Evolutionary conservation across 78 protist genomes (phyloP).

Genomic region (Dictyostelium purpureum): DNA sequence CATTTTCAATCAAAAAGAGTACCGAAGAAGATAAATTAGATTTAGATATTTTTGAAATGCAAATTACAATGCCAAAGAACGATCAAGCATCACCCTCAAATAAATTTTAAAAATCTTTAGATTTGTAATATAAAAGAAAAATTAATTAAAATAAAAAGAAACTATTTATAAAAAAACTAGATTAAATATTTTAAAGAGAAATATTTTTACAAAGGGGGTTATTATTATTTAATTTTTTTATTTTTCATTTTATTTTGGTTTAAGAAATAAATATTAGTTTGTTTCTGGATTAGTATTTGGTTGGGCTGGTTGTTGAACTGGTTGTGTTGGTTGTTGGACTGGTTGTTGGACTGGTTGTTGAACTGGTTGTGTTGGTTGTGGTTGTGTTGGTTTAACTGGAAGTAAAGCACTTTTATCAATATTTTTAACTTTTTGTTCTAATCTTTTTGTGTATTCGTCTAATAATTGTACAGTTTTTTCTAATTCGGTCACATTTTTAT

Average conservation of each 20-base stretch:
- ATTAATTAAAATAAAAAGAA: too few species aligned
- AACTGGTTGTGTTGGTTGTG: not conserved
- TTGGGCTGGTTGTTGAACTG: not conserved
- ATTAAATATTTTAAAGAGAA: too few species aligned
- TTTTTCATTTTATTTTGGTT: too few species aligned
- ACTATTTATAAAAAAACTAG: too few species aligned
- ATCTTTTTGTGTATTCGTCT: constrained; percentile 77
- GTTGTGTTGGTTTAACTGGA: constrained; percentile 35
- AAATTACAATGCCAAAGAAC: constrained; percentile 9
- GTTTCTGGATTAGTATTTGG: too few species aligned
- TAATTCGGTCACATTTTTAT: constrained; percentile 59
- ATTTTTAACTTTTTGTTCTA: constrained; percentile 56
- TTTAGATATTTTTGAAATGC: constrained; percentile 33
- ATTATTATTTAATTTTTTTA: too few species aligned
- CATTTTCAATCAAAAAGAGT: constrained; percentile 39
- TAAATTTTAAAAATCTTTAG: too few species aligned
- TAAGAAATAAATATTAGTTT: too few species aligned
- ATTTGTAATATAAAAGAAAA: too few species aligned
- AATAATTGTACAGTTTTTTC: constrained; percentile 74
- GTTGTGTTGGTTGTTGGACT: not conserved
- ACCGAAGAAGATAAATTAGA: not conserved
- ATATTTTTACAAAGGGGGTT: too few species aligned
- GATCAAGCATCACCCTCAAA: not conserved
- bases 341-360: constrained; percentile 15
- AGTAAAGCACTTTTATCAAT: constrained; percentile 69